These are phyloP conservation scores for Clitopilus hobsonii DNA, from an alignment of 768 basidiomycete species.

Conservation along the genomic window DNA sequence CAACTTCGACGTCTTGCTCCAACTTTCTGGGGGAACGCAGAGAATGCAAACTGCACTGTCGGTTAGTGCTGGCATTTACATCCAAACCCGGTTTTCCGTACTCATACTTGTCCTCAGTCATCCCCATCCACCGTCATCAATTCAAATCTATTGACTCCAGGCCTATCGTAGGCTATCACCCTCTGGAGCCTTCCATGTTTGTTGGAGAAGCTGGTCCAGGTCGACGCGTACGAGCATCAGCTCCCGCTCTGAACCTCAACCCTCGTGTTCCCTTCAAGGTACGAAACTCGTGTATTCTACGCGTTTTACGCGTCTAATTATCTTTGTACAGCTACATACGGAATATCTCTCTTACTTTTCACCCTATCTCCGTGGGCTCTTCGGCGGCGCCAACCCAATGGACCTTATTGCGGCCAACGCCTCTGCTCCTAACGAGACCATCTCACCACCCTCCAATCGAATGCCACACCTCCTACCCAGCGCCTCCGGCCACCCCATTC, in stretches of 20 bases:
- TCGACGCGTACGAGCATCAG: slow-evolving; percentile 27
- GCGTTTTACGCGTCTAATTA: not conserved
- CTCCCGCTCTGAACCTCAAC: slow-evolving; percentile 43
- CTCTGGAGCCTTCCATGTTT: slow-evolving; percentile 19
- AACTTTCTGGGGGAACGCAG: slow-evolving; percentile 69
- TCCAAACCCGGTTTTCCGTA: not conserved
- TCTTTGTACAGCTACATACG: slow-evolving; percentile 56
- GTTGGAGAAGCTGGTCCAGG: not conserved
- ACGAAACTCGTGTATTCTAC: slow-evolving; percentile 14
- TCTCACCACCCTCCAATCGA: slow-evolving; percentile 43
- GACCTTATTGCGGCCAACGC: slow-evolving; percentile 42
- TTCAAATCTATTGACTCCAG: slow-evolving; percentile 26
- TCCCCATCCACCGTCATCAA: slow-evolving; percentile 43
- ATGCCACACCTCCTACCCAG: slow-evolving; percentile 69
- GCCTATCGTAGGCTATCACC: slow-evolving; percentile 22
- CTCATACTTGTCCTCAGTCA: slow-evolving; percentile 29
- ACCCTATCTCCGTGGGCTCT: slow-evolving; percentile 61
- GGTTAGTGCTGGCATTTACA: slow-evolving; percentile 36
- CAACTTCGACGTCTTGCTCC: slow-evolving; percentile 64
- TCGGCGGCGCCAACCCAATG: slow-evolving; percentile 61
- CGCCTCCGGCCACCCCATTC: slow-evolving; percentile 58
- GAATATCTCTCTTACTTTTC: slow-evolving; percentile 85
- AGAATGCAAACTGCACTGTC: slow-evolving; percentile 77
- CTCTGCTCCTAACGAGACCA: slow-evolving; percentile 19
- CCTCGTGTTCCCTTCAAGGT: slow-evolving; percentile 64